Evolutionary conservation across 2,329 filamentous ascomycete genomes (phyloP).

Genomic region (Fusarium sp.): DNA sequence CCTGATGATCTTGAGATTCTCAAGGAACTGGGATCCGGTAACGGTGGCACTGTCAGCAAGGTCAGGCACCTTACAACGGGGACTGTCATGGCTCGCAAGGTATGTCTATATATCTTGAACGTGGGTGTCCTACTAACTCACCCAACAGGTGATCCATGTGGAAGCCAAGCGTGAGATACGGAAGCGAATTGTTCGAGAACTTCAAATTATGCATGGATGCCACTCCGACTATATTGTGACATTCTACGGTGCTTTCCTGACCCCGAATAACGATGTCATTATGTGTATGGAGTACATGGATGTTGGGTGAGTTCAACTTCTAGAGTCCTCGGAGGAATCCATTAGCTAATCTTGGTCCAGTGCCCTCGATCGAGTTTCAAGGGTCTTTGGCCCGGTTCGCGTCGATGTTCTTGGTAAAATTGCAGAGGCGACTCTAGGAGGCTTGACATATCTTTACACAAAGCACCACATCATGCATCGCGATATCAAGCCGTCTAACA

Average conservation of each 20-base stretch:
- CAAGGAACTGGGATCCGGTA: constrained; percentile 94
- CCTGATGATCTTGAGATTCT: constrained; percentile 93
- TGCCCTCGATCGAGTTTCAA: constrained; percentile 92
- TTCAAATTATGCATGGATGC: constrained; percentile 98
- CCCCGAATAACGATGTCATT: constrained; percentile 96
- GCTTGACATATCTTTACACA: constrained; percentile 93
- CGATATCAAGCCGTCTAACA: constrained; percentile 98
- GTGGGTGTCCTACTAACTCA: constrained; percentile 31
- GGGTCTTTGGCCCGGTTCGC: constrained; percentile 92
- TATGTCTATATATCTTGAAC: constrained; percentile 55
- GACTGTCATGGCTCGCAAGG: constrained; percentile 98
- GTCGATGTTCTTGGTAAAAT: constrained; percentile 98
- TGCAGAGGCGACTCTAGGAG: constrained; percentile 92
- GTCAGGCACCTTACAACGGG: constrained; percentile 95
- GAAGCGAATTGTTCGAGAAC: constrained; percentile 95
- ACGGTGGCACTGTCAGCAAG: constrained; percentile 98
- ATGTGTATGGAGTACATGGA: constrained; percentile 99
- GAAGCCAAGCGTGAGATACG: constrained; percentile 98
- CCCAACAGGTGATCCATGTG: constrained; percentile 88
- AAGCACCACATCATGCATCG: constrained; percentile 99
- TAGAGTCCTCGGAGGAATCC: too few relatives aligned
- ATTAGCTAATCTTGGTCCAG: constrained; percentile 62
- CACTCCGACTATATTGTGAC: constrained; percentile 97
- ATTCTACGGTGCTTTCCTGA: constrained; percentile 97
- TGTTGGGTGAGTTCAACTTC: constrained; percentile 78